These are phyloP conservation scores for Castanopsis chinensis DNA, from an alignment of 306 rosid species.

Conservation along the genomic window DNA sequence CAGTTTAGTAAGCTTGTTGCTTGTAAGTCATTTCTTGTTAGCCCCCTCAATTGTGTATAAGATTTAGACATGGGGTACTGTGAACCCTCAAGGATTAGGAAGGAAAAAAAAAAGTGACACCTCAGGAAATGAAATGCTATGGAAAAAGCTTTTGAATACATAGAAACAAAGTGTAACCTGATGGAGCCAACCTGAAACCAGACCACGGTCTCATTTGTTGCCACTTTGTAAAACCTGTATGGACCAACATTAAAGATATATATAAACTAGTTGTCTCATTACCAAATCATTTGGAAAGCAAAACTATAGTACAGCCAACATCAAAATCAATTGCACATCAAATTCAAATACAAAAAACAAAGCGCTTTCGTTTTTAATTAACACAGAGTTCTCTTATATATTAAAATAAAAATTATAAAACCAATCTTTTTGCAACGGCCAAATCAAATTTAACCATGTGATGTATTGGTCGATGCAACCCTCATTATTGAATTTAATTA, in stretches of 20 bases:
- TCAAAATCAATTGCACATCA: background rate
- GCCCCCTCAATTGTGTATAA: background rate
- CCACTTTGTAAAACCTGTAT: constrained; percentile 80
- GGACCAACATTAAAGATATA: background rate
- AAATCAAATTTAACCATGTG: no score
- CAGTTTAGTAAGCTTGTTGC: constrained; percentile 11
- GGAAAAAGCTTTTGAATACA: constrained; percentile 30
- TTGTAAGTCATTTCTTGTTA: constrained; percentile 2
- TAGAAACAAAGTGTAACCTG: constrained; percentile 75
- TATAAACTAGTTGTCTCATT: background rate
- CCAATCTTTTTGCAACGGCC: background rate
- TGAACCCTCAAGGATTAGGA: background rate
- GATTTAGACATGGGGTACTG: background rate
- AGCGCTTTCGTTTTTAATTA: no score
- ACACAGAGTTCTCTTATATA: background rate
- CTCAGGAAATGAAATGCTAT: background rate
- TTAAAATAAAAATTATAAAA: background rate
- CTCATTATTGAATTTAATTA: no score
- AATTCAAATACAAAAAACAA: background rate
- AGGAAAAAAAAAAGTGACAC: background rate
- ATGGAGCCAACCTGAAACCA: constrained; percentile 99
- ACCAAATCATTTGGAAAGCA: constrained; percentile 8
- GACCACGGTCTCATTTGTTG: constrained; percentile 61
- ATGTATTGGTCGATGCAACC: no score
- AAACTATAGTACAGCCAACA: background rate